phyloP scores from a whole-genome alignment of 768 basidiomycete genomes.

The Pholiota molesta region DNA sequence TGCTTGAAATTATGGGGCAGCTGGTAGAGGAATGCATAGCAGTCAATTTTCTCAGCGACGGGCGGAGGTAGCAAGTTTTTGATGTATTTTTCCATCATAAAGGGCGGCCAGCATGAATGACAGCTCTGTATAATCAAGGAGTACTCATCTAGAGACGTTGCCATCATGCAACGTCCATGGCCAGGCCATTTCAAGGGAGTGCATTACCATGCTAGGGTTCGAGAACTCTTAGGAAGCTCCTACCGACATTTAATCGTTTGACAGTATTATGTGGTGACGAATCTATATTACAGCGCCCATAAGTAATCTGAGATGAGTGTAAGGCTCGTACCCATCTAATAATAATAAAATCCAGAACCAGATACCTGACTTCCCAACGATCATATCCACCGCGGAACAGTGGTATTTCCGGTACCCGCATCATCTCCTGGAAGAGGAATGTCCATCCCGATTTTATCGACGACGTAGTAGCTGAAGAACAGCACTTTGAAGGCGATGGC shows the following conservation, averaged over 20 bases:
- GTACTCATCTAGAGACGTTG: too few relatives aligned
- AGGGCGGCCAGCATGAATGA: too few relatives aligned
- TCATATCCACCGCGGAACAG: slow-evolving; percentile 18
- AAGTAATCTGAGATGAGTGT: slow-evolving; percentile 14
- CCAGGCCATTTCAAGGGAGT: too few relatives aligned
- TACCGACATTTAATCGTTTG: neutral
- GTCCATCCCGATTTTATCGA: slow-evolving; percentile 45
- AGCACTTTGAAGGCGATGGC: slow-evolving; percentile 85
- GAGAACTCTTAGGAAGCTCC: too few relatives aligned
- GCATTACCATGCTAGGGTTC: too few relatives aligned
- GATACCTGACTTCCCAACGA: neutral
- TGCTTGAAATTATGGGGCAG: too few relatives aligned
- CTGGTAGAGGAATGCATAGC: too few relatives aligned
- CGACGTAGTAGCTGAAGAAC: slow-evolving; percentile 60
- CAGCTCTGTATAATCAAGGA: too few relatives aligned
- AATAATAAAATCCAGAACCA: slow-evolving; percentile 2
- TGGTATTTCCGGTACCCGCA: slow-evolving; percentile 30
- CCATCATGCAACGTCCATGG: too few relatives aligned
- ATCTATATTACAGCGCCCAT: slow-evolving; percentile 22
- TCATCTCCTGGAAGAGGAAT: slow-evolving; percentile 45
- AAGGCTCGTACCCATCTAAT: slow-evolving; percentile 16
- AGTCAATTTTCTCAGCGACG: too few relatives aligned
- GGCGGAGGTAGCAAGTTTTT: too few relatives aligned
- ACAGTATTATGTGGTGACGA: slow-evolving; percentile 11
- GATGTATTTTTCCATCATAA: too few relatives aligned